Conservation (phyloP, 805 yeast species). For the Saccharomyces jurei region DNA sequence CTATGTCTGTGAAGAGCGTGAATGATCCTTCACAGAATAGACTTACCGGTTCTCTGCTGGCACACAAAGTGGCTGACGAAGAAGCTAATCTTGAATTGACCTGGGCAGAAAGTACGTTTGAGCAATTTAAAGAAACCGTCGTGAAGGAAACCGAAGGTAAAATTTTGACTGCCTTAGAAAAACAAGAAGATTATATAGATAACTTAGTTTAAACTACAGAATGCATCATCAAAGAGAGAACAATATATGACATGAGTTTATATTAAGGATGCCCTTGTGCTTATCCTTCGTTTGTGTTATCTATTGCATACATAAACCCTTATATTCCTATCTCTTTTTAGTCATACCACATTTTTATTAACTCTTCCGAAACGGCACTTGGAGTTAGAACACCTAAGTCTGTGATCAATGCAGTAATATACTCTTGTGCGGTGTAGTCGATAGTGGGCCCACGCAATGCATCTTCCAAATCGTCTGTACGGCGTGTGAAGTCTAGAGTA, state of each 20-base stretch:
- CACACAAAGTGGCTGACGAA: slow-evolving; percentile 56
- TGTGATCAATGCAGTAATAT: slow-evolving; percentile 89
- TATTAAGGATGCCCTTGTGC: background rate
- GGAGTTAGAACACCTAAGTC: slow-evolving; percentile 96
- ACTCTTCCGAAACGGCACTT: slow-evolving; percentile 95
- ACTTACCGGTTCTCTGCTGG: slow-evolving; percentile 60
- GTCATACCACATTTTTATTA: slow-evolving; percentile 97
- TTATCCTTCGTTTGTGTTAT: background rate
- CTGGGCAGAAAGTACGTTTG: slow-evolving; percentile 39
- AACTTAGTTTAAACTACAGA: slow-evolving; percentile 13
- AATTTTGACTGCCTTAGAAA: slow-evolving; percentile 20
- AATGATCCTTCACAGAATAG: slow-evolving; percentile 50
- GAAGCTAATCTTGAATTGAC: slow-evolving; percentile 40
- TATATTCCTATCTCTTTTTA: slow-evolving; percentile 24
- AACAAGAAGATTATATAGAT: slow-evolving; percentile 20
- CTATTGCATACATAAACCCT: background rate
- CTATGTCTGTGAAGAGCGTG: slow-evolving; percentile 63
- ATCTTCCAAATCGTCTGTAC: slow-evolving; percentile 19
- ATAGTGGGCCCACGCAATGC: slow-evolving; percentile 48
- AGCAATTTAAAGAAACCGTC: slow-evolving; percentile 21
- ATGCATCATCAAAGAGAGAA: background rate
- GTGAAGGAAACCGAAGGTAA: slow-evolving; percentile 16
- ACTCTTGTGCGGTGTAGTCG: slow-evolving; percentile 94
- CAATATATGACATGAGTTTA: background rate
- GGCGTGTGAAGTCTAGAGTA: slow-evolving; percentile 38